Percentiles rank a stretch among this genome's conserved stretches.
phyloP scores from a whole-genome alignment of 805 yeast genomes.

The Babjeviella inositovora region DNA sequence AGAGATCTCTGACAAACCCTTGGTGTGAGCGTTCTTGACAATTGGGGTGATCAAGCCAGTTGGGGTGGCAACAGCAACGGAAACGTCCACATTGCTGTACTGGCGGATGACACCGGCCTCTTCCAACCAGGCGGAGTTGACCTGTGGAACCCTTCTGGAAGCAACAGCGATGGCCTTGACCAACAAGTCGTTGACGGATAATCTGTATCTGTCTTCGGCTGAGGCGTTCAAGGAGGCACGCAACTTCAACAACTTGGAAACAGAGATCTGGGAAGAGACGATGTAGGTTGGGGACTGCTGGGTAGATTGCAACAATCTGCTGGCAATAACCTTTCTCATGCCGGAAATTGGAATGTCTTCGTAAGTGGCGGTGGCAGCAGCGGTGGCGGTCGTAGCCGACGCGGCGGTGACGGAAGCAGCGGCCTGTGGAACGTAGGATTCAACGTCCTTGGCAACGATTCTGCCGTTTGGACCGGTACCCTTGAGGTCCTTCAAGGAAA shows the following conservation, averaged over 20 bases:
- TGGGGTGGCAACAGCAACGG: constrained; percentile 98
- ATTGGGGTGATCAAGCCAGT: constrained; percentile 95
- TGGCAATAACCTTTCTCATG: constrained; percentile 91
- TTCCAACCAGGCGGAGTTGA: constrained; percentile 88
- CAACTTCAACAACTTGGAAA: constrained; percentile 78
- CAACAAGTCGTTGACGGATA: constrained; percentile 87
- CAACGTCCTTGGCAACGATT: constrained; percentile 83
- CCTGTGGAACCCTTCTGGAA: constrained; percentile 79
- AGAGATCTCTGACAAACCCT: constrained; percentile 78
- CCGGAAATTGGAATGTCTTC: constrained; percentile 75
- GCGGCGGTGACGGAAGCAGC: constrained; percentile 23
- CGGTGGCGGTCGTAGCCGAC: constrained; percentile 23
- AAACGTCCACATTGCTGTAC: constrained; percentile 83
- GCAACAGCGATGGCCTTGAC: constrained; percentile 93
- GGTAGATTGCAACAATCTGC: constrained; percentile 76
- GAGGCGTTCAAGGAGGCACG: constrained; percentile 79
- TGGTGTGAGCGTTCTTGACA: constrained; percentile 72
- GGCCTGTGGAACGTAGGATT: constrained; percentile 36
- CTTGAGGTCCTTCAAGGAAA: constrained; percentile 66
- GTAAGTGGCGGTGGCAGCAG: constrained; percentile 41
- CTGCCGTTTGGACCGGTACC: constrained; percentile 96
- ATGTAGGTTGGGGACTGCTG: constrained; percentile 83
- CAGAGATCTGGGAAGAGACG: constrained; percentile 77
- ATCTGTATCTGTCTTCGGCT: constrained; percentile 74
- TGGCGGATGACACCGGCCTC: constrained; percentile 83